Base-by-base conservation (phyloP, 352 stramenopile genomes). In the Aphanomyces stellatus region DNA sequence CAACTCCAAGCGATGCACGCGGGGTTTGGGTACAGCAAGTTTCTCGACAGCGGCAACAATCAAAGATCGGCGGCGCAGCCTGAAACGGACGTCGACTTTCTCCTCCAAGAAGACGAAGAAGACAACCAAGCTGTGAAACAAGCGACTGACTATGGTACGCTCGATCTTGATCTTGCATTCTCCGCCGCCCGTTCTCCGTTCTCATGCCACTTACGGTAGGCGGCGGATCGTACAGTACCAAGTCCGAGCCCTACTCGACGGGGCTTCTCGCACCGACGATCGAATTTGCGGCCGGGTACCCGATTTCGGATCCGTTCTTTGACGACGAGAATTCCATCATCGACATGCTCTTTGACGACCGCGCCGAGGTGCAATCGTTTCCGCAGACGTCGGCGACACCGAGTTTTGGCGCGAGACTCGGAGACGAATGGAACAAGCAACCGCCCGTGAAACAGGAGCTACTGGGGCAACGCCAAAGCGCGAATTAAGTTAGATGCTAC, bases 71-170 rank as follows among this genome's bases (percentile, higher is more conserved):
- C 17, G 3, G 2, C 30, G 31, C 6, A 22, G n/a, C 59, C 15
- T 11, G 19, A 53, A 46, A 67, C 25, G 10, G 48, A 59, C 49
- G 48, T 67, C 22, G 60, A 67, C 34, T 57, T 51, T 8, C 43
- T 67, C 2, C 49, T 67, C n/a, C 60, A 67, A 42, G 60, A 57
- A 57, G 49, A 57, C 19, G 49, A 57, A 30, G 49, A 57, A 13
- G 49, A 57, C 49, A 57, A 57, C 49, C 49, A 57, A 30, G 25
- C 25, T 13, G 25, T n/a, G n/a, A n/a, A n/a, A n/a, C n/a, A n/a
- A n/a, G n/a, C n/a, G n/a, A n/a, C n/a, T n/a, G n/a, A n/a, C n/a
- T n/a, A n/a, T n/a, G n/a, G n/a, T n/a, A n/a, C n/a, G n/a, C n/a
- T n/a, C n/a, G n/a, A n/a, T n/a, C n/a, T n/a, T n/a, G n/a, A n/a